Evolutionary conservation across 2,329 filamentous ascomycete species (phyloP).

Genomic region (Beauveria pseudobassiana): DNA sequence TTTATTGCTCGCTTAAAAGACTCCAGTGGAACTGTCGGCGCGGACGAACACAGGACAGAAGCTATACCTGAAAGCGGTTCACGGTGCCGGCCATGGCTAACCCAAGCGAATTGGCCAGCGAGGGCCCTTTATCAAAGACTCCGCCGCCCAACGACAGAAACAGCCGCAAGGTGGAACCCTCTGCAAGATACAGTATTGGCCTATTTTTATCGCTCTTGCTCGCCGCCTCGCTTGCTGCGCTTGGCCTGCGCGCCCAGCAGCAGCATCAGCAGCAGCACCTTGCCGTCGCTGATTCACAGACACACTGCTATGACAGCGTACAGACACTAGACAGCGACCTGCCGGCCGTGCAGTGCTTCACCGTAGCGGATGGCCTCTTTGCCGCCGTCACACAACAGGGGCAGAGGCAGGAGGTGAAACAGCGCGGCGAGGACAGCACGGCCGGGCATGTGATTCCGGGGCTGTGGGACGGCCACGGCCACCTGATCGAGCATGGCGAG

Average conservation of each 20-base stretch:
- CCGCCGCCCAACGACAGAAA: neutral
- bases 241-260: neutral
- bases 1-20: neutral
- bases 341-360: conserved; percentile 46
- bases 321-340: conserved; percentile 28
- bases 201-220: neutral
- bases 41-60: too few species aligned
- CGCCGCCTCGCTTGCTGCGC: neutral
- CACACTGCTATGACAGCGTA: conserved; percentile 34
- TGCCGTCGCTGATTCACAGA: conserved; percentile 11
- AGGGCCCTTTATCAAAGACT: neutral
- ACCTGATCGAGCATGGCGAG: conserved; percentile 59
- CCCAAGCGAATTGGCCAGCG: neutral
- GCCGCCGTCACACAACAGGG: conserved; percentile 33
- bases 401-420: conserved; percentile 15
- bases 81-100: neutral
- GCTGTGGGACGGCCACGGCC: conserved; percentile 64
- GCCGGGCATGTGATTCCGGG: conserved; percentile 55
- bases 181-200: neutral
- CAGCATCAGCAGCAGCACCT: neutral
- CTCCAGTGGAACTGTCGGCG: too few species aligned
- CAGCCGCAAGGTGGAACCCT: neutral
- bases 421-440: neutral
- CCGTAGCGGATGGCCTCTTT: conserved; percentile 44
- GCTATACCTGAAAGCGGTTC: too few species aligned